Base-by-base conservation (phyloP, 306 rosid species). In the Sesbania bispinosa region DNA sequence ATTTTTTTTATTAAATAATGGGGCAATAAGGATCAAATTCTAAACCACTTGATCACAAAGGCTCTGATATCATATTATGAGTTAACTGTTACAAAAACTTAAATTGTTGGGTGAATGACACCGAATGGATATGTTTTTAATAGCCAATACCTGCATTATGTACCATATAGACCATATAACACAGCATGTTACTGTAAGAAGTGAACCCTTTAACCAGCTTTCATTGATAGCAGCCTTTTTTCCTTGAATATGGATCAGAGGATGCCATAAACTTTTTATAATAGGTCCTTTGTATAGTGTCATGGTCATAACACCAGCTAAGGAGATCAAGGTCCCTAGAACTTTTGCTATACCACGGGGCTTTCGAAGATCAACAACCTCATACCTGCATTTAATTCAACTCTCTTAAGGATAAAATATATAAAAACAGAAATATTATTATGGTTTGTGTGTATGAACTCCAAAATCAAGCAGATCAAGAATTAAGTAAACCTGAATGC, bases 101-200 rank as follows among this genome's bases (percentile, higher is more conserved):
- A n/a, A n/a, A n/a, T n/a, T n/a, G n/a, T n/a, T n/a, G n/a, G n/a
- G n/a, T n/a, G n/a, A n/a, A n/a, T n/a, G n/a, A n/a, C n/a, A n/a
- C n/a, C n/a, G n/a, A n/a, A n/a, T n/a, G n/a, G n/a, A n/a, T n/a
- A n/a, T n/a, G n/a, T n/a, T n/a, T n/a, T n/a, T n/a, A n/a, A n/a
- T n/a, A n/a, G n/a, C n/a, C n/a, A n/a, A n/a, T n/a, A 94, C 98
- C 98, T 94, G 96, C 95, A 90, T 83, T n/a, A 87, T 89, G 78
- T 74, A 94, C 86, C 85, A 88, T 5, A 87, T n/a, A 73, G 98
- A 88, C 92, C 92, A 86, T 14, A 80, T 77, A 24, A 94, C 33
- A 86, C 96, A 88, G 79, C 92, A 86, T 71, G 83, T 33, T 64
- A 89, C 75, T 0, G 85, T 75, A 9, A 90, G 97, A 77, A 87